Base-by-base conservation (phyloP, 2,329 filamentous ascomycete species). In the Thelonectria rubi region DNA sequence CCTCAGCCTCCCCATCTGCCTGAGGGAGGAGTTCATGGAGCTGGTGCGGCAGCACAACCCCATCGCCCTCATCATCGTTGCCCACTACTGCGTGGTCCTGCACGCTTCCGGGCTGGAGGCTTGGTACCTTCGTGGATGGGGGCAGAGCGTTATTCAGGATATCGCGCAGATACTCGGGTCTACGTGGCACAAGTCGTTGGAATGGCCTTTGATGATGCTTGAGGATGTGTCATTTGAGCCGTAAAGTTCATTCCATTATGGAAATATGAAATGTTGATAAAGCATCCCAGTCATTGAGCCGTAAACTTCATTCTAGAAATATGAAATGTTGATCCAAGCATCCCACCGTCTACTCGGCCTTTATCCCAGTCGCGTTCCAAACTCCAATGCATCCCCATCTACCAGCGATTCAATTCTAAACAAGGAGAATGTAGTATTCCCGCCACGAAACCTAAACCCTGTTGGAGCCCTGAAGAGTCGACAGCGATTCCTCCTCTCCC, bases 121-220 rank as follows among this genome's bases (percentile, higher is more conserved):
- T 17, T 69, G 66, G 66, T 69, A 56, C 11, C 55, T 67, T 57
- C 32, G 48, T 2, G 65, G 56, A 12, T 69, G 66, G 66, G 66
- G 66, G 0, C 55, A 24, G 8, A 51, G 45, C 0, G 26, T 69
- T 5, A 10, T 69, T 7, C 32, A 37, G 15, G 55, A 69, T 9
- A 64, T 69, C 0, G 15, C 30, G 9, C 45, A 53, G 0, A 51
- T 45, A 1, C 17, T 69, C 11, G 66, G 62, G 8, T 26, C 60
- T 1, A 18, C 47, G 2, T 69, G 62, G 59, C 49, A 20, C 1
- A 2, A 15, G 1, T 18, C 52, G 14, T 10, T 69, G 11, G 34
- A 67, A 26, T 69, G 66, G 66, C 67, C 64, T 14, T 42, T 65
- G 20, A 46, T 15, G 20, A 52, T 61, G 14, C 42, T 61, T 12